A percentile compares a stretch with the other conserved stretches of the same genome.
phyloP scores from a whole-genome alignment of 2,329 filamentous ascomycete genomes.

The Exophiala lecanii-corni region DNA sequence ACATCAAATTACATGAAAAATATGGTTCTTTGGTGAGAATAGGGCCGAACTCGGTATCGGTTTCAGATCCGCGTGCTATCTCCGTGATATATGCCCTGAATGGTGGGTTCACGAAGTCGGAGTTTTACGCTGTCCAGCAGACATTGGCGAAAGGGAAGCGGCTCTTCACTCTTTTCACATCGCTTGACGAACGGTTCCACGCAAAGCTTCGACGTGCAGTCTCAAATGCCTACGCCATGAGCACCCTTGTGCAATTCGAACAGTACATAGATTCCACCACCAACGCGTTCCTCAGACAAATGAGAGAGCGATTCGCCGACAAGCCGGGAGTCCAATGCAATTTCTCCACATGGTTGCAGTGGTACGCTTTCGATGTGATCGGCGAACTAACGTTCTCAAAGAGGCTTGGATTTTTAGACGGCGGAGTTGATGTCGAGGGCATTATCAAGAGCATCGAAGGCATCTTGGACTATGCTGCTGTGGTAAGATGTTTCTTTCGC shows the following conservation, averaged over 20 bases:
- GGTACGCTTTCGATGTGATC: constrained; percentile 31
- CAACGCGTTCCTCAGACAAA: constrained; percentile 62
- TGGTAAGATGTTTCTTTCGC: constrained; percentile 5
- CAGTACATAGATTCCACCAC: constrained; percentile 73
- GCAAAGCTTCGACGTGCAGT: constrained; percentile 68
- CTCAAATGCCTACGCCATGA: constrained; percentile 58
- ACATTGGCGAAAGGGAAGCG: not conserved
- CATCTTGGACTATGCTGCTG: constrained; percentile 23
- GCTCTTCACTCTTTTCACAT: constrained; percentile 63
- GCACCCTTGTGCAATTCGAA: constrained; percentile 41
- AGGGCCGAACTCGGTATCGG: not conserved
- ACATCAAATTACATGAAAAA: constrained; percentile 46
- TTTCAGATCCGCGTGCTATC: not conserved
- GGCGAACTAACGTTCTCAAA: constrained; percentile 33
- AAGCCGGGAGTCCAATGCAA: constrained; percentile 14
- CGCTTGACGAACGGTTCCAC: constrained; percentile 68
- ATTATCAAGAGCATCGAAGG: constrained; percentile 31
- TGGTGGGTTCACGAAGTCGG: constrained; percentile 1
- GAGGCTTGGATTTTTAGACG: constrained; percentile 30
- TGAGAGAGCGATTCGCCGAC: constrained; percentile 46
- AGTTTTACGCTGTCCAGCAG: constrained; percentile 1
- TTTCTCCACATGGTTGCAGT: constrained; percentile 38
- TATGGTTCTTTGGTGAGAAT: not conserved
- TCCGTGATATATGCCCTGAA: not conserved
- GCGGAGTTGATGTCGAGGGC: constrained; percentile 29